A percentile compares a stretch with the other conserved stretches of the same genome.
These are phyloP conservation scores for Sarocladium brachiariae DNA, from an alignment of 2,329 filamentous ascomycete genomes.

Conservation along the genomic window DNA sequence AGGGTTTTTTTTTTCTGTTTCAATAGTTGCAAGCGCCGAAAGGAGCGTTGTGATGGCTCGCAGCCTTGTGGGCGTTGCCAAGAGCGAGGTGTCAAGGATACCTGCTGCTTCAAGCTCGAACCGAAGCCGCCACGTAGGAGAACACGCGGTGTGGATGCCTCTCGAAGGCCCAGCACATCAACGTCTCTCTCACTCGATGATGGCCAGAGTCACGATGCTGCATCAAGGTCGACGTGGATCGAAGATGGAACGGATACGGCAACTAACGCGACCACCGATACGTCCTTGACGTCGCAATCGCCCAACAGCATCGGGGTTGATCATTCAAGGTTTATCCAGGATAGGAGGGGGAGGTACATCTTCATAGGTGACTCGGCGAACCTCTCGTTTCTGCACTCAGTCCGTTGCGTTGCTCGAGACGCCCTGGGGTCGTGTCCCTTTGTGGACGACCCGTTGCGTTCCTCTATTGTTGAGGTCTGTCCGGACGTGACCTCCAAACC, in stretches of 20 bases:
- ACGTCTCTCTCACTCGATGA: not conserved
- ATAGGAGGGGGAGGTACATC: slow-evolving; percentile 26
- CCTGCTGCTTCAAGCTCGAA: slow-evolving; percentile 15
- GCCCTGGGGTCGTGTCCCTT: slow-evolving; percentile 25
- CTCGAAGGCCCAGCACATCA: not conserved
- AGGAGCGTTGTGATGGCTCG: slow-evolving; percentile 23
- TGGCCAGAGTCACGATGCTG: not conserved
- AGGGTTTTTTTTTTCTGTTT: no score
- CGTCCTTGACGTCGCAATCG: not conserved
- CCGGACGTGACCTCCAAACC: slow-evolving; percentile 16
- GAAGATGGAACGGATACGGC: not conserved
- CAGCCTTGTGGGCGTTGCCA: slow-evolving; percentile 21
- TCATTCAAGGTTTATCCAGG: slow-evolving; percentile 24
- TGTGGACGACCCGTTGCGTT: slow-evolving; percentile 26
- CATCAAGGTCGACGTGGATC: not conserved
- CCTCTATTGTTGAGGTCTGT: slow-evolving; percentile 25
- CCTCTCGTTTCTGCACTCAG: slow-evolving; percentile 26
- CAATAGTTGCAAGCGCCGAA: slow-evolving; percentile 22
- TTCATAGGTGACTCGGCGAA: slow-evolving; percentile 31
- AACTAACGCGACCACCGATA: not conserved
- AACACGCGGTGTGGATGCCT: not conserved
- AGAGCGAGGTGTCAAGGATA: slow-evolving; percentile 15
- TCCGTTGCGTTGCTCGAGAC: slow-evolving; percentile 24
- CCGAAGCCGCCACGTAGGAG: not conserved
- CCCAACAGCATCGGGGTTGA: not conserved